Evolutionary conservation across 305 asterid genomes (phyloP).

Genomic region (Rubia tinctorum): DNA sequence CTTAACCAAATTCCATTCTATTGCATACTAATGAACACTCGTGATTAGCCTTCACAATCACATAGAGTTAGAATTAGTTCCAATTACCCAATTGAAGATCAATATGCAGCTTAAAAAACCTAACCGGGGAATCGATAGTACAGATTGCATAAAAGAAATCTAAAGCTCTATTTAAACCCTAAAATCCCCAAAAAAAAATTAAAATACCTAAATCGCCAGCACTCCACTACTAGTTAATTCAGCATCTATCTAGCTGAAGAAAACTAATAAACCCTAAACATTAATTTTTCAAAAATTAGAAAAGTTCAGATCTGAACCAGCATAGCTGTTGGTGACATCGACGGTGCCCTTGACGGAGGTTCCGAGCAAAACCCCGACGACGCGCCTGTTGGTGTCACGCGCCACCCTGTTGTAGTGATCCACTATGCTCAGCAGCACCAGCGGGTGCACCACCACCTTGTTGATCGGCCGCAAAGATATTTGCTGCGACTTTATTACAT

Average conservation of each 20-base stretch:
- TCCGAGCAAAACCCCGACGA: conserved; percentile 82
- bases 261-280: not conserved
- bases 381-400: conserved; percentile 78
- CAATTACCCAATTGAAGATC: not conserved
- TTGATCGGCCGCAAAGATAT: conserved; percentile 66
- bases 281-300: not conserved
- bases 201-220: not conserved
- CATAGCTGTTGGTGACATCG: conserved; percentile 91
- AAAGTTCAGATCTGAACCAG: conserved; percentile 64
- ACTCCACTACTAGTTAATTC: not conserved
- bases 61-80: not conserved
- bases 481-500: conserved; percentile 87
- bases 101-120: not conserved
- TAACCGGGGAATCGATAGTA: not conserved
- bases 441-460: conserved; percentile 88
- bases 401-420: conserved; percentile 94
- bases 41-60: not conserved
- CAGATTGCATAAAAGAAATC: not conserved
- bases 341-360: conserved; percentile 79
- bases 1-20: not conserved
- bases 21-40: not conserved
- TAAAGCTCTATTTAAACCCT: conserved; percentile 8
- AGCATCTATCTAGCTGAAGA: not conserved
- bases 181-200: not conserved
- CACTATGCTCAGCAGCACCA: conserved; percentile 84